phyloP scores from a whole-genome alignment of 768 basidiomycete genomes.

The Infundibulicybe gibba region DNA sequence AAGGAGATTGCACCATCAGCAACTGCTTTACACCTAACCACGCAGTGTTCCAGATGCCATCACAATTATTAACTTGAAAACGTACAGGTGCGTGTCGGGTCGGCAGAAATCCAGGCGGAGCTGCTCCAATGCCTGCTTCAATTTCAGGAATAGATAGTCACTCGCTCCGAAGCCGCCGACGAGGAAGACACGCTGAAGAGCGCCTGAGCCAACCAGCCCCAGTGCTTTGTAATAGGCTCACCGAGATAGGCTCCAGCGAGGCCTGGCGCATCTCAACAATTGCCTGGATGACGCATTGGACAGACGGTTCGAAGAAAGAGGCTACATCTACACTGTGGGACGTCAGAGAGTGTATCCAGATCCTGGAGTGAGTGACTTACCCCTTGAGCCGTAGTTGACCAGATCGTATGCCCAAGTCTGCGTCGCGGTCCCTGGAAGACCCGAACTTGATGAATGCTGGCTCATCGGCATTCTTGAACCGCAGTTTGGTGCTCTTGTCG shows the following conservation, averaged over 20 bases:
- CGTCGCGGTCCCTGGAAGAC: conserved; percentile 35
- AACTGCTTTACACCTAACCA: not conserved
- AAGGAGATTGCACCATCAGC: conserved; percentile 2
- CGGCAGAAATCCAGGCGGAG: conserved; percentile 29
- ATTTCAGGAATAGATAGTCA: conserved; percentile 33
- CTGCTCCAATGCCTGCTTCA: conserved; percentile 29
- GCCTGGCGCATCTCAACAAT: conserved; percentile 10
- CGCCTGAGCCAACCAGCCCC: not conserved
- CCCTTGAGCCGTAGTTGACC: conserved; percentile 43
- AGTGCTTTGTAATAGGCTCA: conserved; percentile 3
- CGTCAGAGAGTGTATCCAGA: no score
- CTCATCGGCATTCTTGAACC: conserved; percentile 26
- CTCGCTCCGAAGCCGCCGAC: conserved; percentile 47
- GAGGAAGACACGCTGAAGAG: conserved; percentile 17
- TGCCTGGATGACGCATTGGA: conserved; percentile 15
- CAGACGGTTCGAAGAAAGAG: conserved; percentile 27
- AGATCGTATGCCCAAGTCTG: no score
- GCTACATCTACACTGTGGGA: no score
- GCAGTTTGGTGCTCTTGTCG: no score
- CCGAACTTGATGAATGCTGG: conserved; percentile 48
- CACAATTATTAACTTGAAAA: not conserved
- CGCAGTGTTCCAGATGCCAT: not conserved
- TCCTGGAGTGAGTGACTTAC: no score
- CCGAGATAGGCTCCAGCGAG: conserved; percentile 8
- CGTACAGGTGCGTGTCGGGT: conserved; percentile 43